These are phyloP conservation scores for Xylariomycetidae sp. DNA, from an alignment of 2,329 filamentous ascomycete genomes.

Conservation along the genomic window DNA sequence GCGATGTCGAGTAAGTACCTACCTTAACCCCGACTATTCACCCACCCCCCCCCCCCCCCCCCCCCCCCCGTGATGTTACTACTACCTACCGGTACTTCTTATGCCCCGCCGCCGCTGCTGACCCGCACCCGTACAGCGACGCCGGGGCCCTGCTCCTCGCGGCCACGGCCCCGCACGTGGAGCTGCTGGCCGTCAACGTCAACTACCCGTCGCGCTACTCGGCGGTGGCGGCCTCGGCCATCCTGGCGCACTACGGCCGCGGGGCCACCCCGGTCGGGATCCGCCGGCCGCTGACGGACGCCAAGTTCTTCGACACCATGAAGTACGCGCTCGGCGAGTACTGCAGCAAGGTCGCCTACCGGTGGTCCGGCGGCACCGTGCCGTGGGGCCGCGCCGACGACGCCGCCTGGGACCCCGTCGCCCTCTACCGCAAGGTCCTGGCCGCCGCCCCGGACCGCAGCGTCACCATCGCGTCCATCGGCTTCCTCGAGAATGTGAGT, in stretches of 20 bases:
- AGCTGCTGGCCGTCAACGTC: conserved; percentile 36
- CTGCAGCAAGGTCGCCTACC: conserved; percentile 38
- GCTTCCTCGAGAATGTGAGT: conserved; percentile 37
- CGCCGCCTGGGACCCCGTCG: conserved; percentile 35
- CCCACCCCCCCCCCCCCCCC: conserved; percentile 1
- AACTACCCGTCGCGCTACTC: conserved; percentile 37
- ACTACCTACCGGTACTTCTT: too few relatives aligned
- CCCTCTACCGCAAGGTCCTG: conserved; percentile 38
- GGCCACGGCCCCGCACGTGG: conserved; percentile 28
- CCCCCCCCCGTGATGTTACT: background rate
- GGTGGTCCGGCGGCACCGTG: conserved; percentile 31
- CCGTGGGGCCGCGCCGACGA: conserved; percentile 28
- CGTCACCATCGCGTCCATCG: conserved; percentile 39
- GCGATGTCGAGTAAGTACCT: conserved; percentile 36
- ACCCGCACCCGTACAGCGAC: conserved; percentile 26
- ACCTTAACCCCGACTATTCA: background rate
- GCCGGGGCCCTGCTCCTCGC: conserved; percentile 36
- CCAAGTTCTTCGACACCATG: conserved; percentile 37
- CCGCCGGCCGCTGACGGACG: conserved; percentile 33
- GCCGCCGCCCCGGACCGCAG: conserved; percentile 32
- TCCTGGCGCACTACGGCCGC: conserved; percentile 18
- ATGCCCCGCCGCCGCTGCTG: background rate
- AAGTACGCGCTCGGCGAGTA: conserved; percentile 36
- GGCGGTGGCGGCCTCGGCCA: conserved; percentile 24
- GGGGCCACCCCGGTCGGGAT: conserved; percentile 29